These are phyloP conservation scores for Poa pratensis DNA, from an alignment of 176 grass and related monocot genomes.

Conservation along the genomic window DNA sequence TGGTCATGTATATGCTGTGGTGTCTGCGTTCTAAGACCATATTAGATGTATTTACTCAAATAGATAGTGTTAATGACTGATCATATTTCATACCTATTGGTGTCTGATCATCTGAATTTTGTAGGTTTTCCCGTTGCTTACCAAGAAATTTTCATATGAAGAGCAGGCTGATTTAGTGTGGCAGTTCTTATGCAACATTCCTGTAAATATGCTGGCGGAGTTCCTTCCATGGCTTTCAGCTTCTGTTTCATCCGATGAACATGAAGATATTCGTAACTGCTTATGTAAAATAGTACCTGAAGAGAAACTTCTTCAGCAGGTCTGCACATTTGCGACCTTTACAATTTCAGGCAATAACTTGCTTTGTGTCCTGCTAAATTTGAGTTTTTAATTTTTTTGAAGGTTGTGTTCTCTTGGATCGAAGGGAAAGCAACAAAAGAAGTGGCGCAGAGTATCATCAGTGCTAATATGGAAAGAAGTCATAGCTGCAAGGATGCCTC, in stretches of 20 bases:
- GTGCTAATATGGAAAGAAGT: constrained; percentile 43
- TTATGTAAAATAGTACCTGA: constrained; percentile 89
- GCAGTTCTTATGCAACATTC: constrained; percentile 94
- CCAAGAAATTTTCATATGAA: constrained; percentile 87
- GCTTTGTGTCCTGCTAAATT: constrained; percentile 34
- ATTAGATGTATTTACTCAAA: neutral
- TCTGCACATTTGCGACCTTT: constrained; percentile 41
- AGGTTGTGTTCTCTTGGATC: constrained; percentile 95
- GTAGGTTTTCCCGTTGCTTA: constrained; percentile 91
- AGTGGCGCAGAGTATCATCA: constrained; percentile 13
- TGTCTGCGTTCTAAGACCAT: constrained; percentile 9
- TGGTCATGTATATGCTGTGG: neutral
- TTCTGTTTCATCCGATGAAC: constrained; percentile 81
- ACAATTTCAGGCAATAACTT: constrained; percentile 35
- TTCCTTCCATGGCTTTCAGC: constrained; percentile 93
- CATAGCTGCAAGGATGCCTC: constrained; percentile 25
- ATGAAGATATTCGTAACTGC: constrained; percentile 72
- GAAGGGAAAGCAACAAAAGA: constrained; percentile 61
- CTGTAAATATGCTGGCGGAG: constrained; percentile 80
- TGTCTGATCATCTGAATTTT: constrained; percentile 44
- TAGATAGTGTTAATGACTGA: neutral
- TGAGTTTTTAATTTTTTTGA: constrained; percentile 45
- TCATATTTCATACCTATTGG: constrained; percentile 27
- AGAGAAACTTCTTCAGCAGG: constrained; percentile 97
- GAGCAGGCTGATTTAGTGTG: constrained; percentile 97